Percentiles rank a stretch among this genome's conserved stretches.
Conservation (phyloP, 2,329 filamentous ascomycete species). For the Akanthomyces dipterigenus region DNA sequence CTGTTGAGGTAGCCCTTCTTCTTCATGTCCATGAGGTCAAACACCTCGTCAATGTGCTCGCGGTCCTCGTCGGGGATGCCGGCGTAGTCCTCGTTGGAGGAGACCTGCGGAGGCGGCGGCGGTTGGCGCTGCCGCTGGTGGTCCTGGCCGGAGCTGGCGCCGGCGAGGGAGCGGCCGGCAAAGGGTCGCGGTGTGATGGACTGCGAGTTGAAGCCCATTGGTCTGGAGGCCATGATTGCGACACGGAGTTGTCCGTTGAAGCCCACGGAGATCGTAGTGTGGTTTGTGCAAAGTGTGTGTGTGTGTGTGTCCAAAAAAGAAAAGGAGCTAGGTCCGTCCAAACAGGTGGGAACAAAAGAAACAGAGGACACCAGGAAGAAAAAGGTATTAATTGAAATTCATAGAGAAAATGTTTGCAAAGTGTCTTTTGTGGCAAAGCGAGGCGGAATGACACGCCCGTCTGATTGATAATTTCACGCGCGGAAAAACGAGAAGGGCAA, state of each 20-base stretch:
- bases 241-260: neutral
- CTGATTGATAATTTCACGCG: slow-evolving; percentile 1
- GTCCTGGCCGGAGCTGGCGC: slow-evolving; percentile 20
- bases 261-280: neutral
- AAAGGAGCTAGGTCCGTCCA: neutral
- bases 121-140: slow-evolving; percentile 22
- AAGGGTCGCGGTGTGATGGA: slow-evolving; percentile 30
- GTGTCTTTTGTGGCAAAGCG: slow-evolving; percentile 7
- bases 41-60: slow-evolving; percentile 91
- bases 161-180: slow-evolving; percentile 27
- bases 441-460: neutral
- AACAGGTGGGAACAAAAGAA: neutral
- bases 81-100: slow-evolving; percentile 32
- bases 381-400: neutral
- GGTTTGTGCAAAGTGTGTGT: neutral
- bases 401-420: neutral
- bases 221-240: slow-evolving; percentile 6
- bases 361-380: neutral
- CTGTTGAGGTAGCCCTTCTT: slow-evolving; percentile 93
- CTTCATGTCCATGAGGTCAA: slow-evolving; percentile 93
- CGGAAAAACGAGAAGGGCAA: neutral
- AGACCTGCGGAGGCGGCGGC: slow-evolving; percentile 28
- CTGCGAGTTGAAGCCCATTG: slow-evolving; percentile 29
- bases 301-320: neutral
- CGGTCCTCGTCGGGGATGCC: slow-evolving; percentile 76